These are phyloP conservation scores for Chlorella sp. DNA, from an alignment of 139 green algal genomes.

Conservation along the genomic window DNA sequence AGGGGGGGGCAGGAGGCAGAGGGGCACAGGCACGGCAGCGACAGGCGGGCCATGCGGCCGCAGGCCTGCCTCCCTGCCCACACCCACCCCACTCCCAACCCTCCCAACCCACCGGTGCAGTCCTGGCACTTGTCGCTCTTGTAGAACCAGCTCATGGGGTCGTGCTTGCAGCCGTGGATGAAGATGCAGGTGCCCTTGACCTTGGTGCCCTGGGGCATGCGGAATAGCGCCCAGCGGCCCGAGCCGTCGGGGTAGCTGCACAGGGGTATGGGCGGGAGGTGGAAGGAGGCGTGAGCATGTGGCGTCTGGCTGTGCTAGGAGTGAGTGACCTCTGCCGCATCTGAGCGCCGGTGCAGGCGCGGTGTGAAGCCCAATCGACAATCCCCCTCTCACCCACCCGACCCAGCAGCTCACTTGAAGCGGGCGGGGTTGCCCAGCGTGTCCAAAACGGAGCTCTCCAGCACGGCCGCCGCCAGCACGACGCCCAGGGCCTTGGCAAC, in stretches of 20 bases:
- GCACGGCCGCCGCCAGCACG: background rate
- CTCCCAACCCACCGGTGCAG: background rate
- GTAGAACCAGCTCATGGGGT: slow-evolving; percentile 11
- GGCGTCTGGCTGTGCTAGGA: too few species aligned
- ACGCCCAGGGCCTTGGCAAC: background rate
- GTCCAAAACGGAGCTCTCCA: background rate
- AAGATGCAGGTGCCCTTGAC: background rate
- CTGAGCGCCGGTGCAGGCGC: too few species aligned
- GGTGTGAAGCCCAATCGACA: too few species aligned
- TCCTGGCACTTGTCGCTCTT: background rate
- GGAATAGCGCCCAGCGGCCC: background rate
- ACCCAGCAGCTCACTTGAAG: background rate
- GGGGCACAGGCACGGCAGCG: too few species aligned
- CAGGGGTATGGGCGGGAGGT: background rate
- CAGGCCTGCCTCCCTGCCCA: too few species aligned
- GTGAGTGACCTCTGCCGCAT: too few species aligned
- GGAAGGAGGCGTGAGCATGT: too few species aligned
- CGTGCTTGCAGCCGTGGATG: slow-evolving; percentile 18
- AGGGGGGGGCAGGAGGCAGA: background rate
- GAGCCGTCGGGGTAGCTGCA: background rate
- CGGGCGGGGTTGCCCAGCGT: background rate
- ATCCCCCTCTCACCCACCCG: background rate
- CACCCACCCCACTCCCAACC: background rate
- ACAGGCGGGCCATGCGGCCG: too few species aligned
- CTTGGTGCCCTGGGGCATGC: background rate